Conservation (phyloP, 192 early-diverging fungal genomes). For the Cladochytrium replicatum region DNA sequence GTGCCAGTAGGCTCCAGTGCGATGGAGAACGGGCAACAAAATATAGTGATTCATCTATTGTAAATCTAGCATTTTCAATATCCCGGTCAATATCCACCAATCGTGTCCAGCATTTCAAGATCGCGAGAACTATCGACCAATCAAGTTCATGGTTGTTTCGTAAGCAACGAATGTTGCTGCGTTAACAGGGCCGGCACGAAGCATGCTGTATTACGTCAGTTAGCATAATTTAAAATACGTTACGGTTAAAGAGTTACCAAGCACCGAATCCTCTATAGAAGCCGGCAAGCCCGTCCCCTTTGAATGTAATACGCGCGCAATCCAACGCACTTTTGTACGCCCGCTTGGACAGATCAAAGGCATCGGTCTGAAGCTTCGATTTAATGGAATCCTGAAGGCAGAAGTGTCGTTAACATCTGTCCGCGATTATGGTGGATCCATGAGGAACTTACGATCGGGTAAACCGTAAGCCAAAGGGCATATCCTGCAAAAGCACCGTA, state of each 20-base stretch:
- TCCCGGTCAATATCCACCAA: no score
- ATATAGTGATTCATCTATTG: no score
- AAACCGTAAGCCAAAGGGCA: constrained; percentile 73
- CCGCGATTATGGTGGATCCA: no score
- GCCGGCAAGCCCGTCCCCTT: constrained; percentile 70
- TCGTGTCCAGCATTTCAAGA: no score
- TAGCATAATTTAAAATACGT: constrained; percentile 8
- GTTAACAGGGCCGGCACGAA: constrained; percentile 89
- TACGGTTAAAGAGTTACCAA: constrained; percentile 19
- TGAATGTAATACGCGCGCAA: constrained; percentile 67
- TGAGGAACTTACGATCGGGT: constrained; percentile 54
- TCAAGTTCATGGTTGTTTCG: constrained; percentile 57
- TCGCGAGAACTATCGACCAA: constrained; percentile 10
- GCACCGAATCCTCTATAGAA: constrained; percentile 74
- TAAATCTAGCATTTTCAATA: no score
- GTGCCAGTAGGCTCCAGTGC: no score
- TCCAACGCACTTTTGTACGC: constrained; percentile 68
- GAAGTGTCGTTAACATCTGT: no score
- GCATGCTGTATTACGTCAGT: constrained; percentile 41
- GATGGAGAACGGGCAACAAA: no score
- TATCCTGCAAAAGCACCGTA: constrained; percentile 82
- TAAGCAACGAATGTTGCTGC: constrained; percentile 89
- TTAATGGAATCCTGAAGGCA: constrained; percentile 69
- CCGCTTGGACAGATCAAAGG: constrained; percentile 50
- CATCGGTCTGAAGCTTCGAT: constrained; percentile 90